Evolutionary conservation across 495 filamentous ascomycete species (phyloP).

Genomic region (Xylaria longipes): DNA sequence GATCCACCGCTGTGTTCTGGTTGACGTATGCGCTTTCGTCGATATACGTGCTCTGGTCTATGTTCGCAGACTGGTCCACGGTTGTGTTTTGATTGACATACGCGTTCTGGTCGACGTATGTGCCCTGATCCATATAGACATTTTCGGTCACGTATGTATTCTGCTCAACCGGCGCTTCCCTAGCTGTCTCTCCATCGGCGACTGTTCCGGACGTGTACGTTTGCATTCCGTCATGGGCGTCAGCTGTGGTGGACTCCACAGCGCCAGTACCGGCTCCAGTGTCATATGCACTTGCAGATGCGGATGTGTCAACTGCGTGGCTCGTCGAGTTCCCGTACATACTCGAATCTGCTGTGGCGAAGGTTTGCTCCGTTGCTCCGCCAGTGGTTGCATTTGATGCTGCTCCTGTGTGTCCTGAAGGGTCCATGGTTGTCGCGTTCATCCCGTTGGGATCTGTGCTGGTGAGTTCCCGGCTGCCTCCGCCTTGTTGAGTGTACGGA

Average conservation of each 20-base stretch:
- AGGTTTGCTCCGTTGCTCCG: not conserved
- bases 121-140: not conserved
- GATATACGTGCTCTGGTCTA: not conserved
- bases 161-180: conserved; percentile 4
- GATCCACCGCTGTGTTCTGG: not conserved
- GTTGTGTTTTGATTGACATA: conserved; percentile 7
- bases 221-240: not conserved
- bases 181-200: not conserved
- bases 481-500: conserved; percentile 12
- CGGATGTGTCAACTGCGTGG: not conserved
- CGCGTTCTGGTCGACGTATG: conserved; percentile 10
- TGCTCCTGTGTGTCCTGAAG: not conserved
- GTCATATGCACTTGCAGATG: not conserved
- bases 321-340: not conserved
- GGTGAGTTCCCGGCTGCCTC: not conserved
- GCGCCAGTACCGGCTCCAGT: not conserved
- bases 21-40: conserved; percentile 7
- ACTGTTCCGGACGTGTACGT: not conserved
- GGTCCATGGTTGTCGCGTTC: not conserved
- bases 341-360: not conserved
- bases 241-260: not conserved
- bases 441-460: not conserved
- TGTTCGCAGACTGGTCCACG: not conserved
- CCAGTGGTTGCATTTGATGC: not conserved
- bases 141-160: conserved; percentile 12